Evolutionary conservation across 2,329 filamentous ascomycete genomes (phyloP).

Genomic region (Phialophora tarda): DNA sequence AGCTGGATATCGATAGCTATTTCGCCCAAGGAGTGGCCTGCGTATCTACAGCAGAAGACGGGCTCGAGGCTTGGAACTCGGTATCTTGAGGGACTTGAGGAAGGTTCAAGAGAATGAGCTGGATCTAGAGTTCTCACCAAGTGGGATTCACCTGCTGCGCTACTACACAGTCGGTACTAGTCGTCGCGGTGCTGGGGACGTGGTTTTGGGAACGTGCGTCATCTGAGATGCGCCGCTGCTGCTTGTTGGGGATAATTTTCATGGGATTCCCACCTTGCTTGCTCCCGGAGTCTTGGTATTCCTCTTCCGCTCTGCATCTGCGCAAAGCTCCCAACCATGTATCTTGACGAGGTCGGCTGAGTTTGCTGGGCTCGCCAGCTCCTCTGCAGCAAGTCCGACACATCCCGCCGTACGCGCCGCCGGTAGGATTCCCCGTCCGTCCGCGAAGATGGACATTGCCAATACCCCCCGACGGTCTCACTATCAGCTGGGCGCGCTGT

Average conservation of each 20-base stretch:
- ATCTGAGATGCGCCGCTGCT: neutral
- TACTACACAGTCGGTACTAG: neutral
- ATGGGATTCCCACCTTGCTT: neutral
- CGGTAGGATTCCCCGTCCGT: neutral
- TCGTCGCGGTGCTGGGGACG: neutral
- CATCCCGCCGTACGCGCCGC: neutral
- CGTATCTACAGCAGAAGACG: neutral
- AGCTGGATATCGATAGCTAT: neutral
- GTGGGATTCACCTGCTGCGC: neutral
- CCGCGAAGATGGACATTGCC: slow-evolving; percentile 20
- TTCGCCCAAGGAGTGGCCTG: neutral
- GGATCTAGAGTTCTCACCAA: neutral
- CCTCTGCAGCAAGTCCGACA: neutral
- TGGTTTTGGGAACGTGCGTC: neutral
- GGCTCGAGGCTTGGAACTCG: neutral
- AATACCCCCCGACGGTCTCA: slow-evolving; percentile 28
- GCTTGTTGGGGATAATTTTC: neutral
- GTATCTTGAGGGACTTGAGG: neutral
- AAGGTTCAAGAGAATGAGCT: neutral
- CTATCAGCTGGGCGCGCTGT: slow-evolving; percentile 36
- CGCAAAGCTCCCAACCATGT: slow-evolving; percentile 5
- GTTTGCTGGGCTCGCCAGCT: neutral
- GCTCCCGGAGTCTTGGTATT: slow-evolving; percentile 2
- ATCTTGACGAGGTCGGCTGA: slow-evolving; percentile 4
- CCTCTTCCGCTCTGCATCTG: neutral